phyloP scores from a whole-genome alignment of 345 rosid genomes.

The Diplotaxis tenuifolia region DNA sequence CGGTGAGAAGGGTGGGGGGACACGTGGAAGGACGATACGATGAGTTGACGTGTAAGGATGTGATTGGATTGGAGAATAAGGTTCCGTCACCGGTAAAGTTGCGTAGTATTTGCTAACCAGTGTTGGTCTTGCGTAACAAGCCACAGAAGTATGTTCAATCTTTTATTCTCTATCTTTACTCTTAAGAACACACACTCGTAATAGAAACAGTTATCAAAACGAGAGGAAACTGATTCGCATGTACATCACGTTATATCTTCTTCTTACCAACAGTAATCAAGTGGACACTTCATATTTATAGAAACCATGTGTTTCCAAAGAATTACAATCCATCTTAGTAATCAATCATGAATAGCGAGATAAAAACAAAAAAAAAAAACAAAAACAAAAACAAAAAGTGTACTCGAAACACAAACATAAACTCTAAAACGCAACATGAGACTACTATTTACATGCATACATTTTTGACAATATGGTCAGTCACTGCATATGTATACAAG shows the following conservation, averaged over 20 bases:
- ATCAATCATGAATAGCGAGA: background rate
- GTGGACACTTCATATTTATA: too few relatives aligned
- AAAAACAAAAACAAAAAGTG: too few relatives aligned
- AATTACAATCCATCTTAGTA: background rate
- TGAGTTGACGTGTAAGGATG: constrained; percentile 31
- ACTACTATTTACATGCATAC: background rate
- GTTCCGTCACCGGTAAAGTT: constrained; percentile 53
- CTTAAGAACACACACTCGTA: background rate
- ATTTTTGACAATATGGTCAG: constrained; percentile 9
- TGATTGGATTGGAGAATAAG: constrained; percentile 39
- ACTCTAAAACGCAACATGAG: background rate
- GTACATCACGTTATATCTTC: background rate
- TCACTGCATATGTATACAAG: background rate
- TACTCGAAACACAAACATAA: background rate
- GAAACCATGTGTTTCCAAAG: too few relatives aligned
- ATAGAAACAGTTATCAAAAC: background rate
- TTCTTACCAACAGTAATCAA: background rate
- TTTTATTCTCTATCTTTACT: too few relatives aligned
- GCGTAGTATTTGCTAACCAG: constrained; percentile 14
- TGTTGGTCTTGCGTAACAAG: too few relatives aligned
- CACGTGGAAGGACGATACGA: constrained; percentile 50
- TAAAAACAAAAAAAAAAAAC: too few relatives aligned
- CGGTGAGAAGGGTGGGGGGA: constrained; percentile 47
- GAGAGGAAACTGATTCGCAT: background rate
- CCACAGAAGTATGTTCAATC: background rate